Conservation (phyloP, 257 asterid genomes). For the Mentha longifolia region DNA sequence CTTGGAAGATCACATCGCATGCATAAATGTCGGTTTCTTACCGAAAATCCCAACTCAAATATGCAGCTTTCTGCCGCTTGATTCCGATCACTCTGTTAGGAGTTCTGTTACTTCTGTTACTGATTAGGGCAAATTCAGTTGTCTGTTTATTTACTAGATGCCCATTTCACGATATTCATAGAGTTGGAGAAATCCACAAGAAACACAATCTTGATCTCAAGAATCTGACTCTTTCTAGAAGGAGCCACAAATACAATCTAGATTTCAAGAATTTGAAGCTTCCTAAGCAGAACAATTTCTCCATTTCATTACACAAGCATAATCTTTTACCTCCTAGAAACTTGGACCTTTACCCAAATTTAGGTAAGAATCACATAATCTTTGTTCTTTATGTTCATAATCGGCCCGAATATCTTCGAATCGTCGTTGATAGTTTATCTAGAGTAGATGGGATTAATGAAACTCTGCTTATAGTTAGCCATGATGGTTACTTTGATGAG, state of each 20-base stretch:
- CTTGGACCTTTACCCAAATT: constrained; percentile 61
- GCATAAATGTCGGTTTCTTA: constrained; percentile 47
- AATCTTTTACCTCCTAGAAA: constrained; percentile 80
- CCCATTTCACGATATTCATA: constrained; percentile 41
- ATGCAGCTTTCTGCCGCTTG: constrained; percentile 54
- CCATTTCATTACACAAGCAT: constrained; percentile 52
- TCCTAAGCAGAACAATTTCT: constrained; percentile 64
- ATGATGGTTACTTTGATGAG: constrained; percentile 83
- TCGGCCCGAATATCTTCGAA: constrained; percentile 80
- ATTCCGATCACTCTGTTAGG: constrained; percentile 54
- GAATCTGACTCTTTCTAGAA: neutral
- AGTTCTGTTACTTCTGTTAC: constrained; percentile 44
- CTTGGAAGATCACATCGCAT: neutral
- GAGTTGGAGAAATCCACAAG: constrained; percentile 24
- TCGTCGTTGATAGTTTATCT: constrained; percentile 76
- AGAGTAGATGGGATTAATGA: constrained; percentile 71
- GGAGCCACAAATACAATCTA: neutral
- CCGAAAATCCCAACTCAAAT: constrained; percentile 57
- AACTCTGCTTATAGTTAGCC: constrained; percentile 83
- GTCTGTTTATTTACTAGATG: constrained; percentile 40
- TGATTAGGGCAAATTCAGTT: constrained; percentile 46
- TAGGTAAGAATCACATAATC: constrained; percentile 63
- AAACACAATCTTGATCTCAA: constrained; percentile 26
- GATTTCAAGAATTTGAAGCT: constrained; percentile 41
- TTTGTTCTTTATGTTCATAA: constrained; percentile 91